A percentile compares a stretch with the other conserved stretches of the same genome.
Conservation (phyloP, 768 basidiomycete genomes). For the Strobilomyces dryophilus region DNA sequence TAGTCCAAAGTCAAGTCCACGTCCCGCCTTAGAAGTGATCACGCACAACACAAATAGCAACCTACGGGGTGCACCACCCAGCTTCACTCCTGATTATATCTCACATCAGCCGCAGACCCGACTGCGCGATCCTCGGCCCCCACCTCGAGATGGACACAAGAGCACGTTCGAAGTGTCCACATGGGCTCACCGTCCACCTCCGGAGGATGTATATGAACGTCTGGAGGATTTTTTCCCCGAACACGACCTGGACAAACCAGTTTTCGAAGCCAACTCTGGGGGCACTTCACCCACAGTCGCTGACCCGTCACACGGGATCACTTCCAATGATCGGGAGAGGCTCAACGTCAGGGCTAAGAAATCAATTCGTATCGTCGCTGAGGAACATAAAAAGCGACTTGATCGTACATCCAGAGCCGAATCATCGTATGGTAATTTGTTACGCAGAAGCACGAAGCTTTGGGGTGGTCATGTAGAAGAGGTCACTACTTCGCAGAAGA, state of each 20-base stretch:
- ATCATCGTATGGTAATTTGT: constrained; percentile 44
- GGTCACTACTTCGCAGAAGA: constrained; percentile 73
- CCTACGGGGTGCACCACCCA: constrained; percentile 14
- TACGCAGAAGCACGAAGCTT: constrained; percentile 86
- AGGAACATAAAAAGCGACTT: constrained; percentile 76
- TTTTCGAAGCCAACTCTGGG: constrained; percentile 82
- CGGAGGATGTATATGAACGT: constrained; percentile 90
- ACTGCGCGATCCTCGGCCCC: constrained; percentile 15
- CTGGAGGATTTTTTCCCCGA: constrained; percentile 95
- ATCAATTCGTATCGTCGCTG: constrained; percentile 89
- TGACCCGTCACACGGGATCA: constrained; percentile 45
- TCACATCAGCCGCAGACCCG: constrained; percentile 15
- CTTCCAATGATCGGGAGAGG: constrained; percentile 32
- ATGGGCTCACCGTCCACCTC: constrained; percentile 87
- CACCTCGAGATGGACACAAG: constrained; percentile 27
- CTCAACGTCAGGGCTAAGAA: constrained; percentile 66
- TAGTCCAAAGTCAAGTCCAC: constrained; percentile 20
- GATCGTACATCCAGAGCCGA: constrained; percentile 66
- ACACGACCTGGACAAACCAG: constrained; percentile 93
- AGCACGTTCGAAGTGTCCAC: constrained; percentile 66
- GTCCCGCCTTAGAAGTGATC: constrained; percentile 29
- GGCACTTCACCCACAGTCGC: constrained; percentile 71
- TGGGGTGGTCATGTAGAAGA: constrained; percentile 95
- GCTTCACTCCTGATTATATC: constrained; percentile 17
- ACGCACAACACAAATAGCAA: constrained; percentile 19